Percentiles rank a stretch among this genome's conserved stretches.
These are phyloP conservation scores for Kwoniella sp. DNA, from an alignment of 768 basidiomycete species.

Conservation along the genomic window DNA sequence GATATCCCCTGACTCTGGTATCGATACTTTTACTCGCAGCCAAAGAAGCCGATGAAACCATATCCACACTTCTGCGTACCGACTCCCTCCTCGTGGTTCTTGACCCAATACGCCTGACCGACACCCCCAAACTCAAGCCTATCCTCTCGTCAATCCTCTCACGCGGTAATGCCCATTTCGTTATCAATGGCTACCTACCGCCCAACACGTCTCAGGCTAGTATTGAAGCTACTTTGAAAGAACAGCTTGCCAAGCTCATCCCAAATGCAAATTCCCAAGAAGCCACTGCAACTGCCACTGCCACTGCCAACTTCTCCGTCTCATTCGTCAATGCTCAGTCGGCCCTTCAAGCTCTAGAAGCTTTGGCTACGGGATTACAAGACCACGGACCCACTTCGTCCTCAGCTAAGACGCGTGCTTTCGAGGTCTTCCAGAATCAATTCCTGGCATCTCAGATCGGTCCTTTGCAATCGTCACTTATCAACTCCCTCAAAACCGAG, in stretches of 20 bases:
- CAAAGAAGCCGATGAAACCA: slow-evolving; percentile 7
- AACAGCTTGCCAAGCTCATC: slow-evolving; percentile 1
- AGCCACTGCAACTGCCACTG: no score
- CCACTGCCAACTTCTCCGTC: slow-evolving; percentile 1
- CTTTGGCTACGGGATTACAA: slow-evolving; percentile 20
- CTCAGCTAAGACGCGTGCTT: slow-evolving; percentile 12
- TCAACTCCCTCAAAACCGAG: not conserved
- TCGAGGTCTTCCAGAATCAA: slow-evolving; percentile 28
- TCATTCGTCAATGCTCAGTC: slow-evolving; percentile 27
- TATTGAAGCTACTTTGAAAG: slow-evolving; percentile 12
- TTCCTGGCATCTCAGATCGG: slow-evolving; percentile 27
- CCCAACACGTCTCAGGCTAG: slow-evolving; percentile 8
- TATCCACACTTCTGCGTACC: slow-evolving; percentile 26
- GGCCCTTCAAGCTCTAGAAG: slow-evolving; percentile 30
- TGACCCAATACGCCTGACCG: slow-evolving; percentile 46
- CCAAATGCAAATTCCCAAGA: not conserved
- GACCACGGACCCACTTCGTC: slow-evolving; percentile 13
- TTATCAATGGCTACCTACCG: slow-evolving; percentile 44
- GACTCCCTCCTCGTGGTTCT: slow-evolving; percentile 40
- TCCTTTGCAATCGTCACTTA: slow-evolving; percentile 21
- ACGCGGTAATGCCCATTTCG: slow-evolving; percentile 25
- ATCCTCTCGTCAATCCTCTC: slow-evolving; percentile 20
- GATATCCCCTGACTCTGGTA: no score
- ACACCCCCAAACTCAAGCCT: slow-evolving; percentile 15
- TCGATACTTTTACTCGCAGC: no score